Conservation (phyloP, 345 rosid genomes). For the Linum trigynum region DNA sequence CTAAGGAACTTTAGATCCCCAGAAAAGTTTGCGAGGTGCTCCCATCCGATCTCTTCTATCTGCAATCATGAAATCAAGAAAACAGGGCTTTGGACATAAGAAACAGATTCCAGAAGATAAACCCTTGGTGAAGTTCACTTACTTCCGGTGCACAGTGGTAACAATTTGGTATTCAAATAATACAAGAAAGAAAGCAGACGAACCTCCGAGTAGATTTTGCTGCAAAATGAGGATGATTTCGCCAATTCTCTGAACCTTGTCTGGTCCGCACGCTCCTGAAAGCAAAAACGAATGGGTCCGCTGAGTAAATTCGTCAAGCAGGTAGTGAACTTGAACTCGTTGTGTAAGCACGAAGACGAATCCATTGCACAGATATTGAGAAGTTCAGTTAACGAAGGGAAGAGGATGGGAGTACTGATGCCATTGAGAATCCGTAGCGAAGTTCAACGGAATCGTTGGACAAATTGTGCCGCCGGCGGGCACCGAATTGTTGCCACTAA, state of each 20-base stretch:
- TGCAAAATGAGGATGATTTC: slow-evolving; percentile 43
- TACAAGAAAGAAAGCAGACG: background rate
- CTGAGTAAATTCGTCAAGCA: slow-evolving; percentile 17
- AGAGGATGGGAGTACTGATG: too few relatives aligned
- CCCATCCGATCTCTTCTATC: slow-evolving; percentile 92
- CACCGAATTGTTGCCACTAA: too few relatives aligned
- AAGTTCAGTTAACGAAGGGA: too few relatives aligned
- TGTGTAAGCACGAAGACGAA: too few relatives aligned
- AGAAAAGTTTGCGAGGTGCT: slow-evolving; percentile 37
- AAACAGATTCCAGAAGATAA: background rate
- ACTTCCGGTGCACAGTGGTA: background rate
- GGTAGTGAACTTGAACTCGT: slow-evolving; percentile 1
- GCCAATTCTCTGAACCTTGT: slow-evolving; percentile 35
- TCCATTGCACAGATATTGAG: too few relatives aligned
- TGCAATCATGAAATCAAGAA: slow-evolving; percentile 13
- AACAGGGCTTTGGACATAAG: background rate
- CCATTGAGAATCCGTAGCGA: too few relatives aligned
- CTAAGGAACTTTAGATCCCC: slow-evolving; percentile 50
- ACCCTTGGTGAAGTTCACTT: background rate
- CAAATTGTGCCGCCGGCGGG: too few relatives aligned
- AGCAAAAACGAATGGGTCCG: background rate
- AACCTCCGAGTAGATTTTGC: slow-evolving; percentile 62
- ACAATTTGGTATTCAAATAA: background rate
- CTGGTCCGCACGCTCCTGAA: slow-evolving; percentile 28
- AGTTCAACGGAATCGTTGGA: too few relatives aligned